Evolutionary conservation across 148 eudicot genomes (phyloP), one percentile per base, ranked within the genome.

Genomic region (Rhododendron griersonianum): DNA sequence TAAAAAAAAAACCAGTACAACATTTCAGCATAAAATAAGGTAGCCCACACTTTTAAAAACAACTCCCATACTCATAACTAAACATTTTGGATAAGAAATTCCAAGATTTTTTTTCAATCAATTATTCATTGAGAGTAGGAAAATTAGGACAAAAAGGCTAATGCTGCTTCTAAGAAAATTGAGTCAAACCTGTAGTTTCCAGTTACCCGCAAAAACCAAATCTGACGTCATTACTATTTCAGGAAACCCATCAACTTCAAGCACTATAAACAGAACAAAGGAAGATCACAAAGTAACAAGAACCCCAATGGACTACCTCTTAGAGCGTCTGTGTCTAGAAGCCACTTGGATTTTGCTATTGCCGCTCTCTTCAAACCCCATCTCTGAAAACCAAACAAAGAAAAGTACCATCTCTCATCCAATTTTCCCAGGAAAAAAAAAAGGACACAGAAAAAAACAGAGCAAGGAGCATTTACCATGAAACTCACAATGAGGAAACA

Each of bases 281-380:
- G 51, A 63, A 78, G 25, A 18, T 76, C 33, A 21, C 44, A 0
- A 19, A 41, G 7, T 21, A 35, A 33, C 2, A 48, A 48, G 53
- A 69, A 16, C 83, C 79, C 82, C 37, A 37, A 44, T 14, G 25
- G 41, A 3, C 61, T 89, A 95, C 98, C 99, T 95, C 89, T 93
- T 94, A 47, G 95, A 94, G 82, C 94, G 92, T 88, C 89, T 89
- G 90, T 93, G 95, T 80, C 75, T 86, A 45, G 91, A 84, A 87
- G 90, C 59, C 84, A 89, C 81, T 86, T 86, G 80, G 48, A 86
- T 53, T 84, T 91, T 90, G 55, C 82, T 81, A 85, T 87, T 92
- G 87, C 81, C 90, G 87, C 84, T 85, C 35, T 87, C 90, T 84
- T 91, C 93, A 45, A 90, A 85, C 28, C 93, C 93, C 98, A 94